Evolutionary conservation across 1,284 basidiomycete species (phyloP), one percentile per base, ranked within the genome.

Genomic region (Phlebopus sp.): DNA sequence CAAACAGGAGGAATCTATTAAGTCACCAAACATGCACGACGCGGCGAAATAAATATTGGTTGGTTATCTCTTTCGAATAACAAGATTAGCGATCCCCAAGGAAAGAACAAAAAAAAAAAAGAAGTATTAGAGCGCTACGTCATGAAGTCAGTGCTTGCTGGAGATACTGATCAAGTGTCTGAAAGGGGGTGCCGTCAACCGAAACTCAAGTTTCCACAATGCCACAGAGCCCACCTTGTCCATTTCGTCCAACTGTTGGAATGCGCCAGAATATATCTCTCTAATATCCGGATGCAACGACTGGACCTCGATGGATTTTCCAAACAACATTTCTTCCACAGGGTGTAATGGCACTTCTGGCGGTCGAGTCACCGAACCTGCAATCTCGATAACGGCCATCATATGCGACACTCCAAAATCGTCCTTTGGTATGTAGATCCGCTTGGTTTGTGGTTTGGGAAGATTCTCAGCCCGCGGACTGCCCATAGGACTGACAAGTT

Each of bases 321-420:
- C 90, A 62, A 92, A 91, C 46, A 92, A 60, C 60, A 86, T 59
- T 53, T 82, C 82, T 48, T 91, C 86, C 15, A 89, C 81, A 10
- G 80, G 75, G 54, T 87, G 78, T 50, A 78, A 58, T 34, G 71
- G 70, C 27, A 49, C 30, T 25, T 64, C 62, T 15, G 50, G 38
- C 5, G 41, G 38, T 30, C 39, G 63, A 4, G 40, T 19, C 10
- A 61, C 48, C 30, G 43, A 53, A 29, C 82, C 84, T 29, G 79
- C 76, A 31, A 80, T 77, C 59, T 90, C 81, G 49, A 95, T 91
- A 41, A 94, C 75, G 9, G 88, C 83, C 74, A 93, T 77, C 85
- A 95, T 90, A 46, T 83, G 76, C 11, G 80, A 72, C 34, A 93
- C 70, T 1, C 92, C 92, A 67, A 93, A 94, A 64, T 94, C 90